Conservation (phyloP, 345 rosid genomes). For the Moringa oleifera region DNA sequence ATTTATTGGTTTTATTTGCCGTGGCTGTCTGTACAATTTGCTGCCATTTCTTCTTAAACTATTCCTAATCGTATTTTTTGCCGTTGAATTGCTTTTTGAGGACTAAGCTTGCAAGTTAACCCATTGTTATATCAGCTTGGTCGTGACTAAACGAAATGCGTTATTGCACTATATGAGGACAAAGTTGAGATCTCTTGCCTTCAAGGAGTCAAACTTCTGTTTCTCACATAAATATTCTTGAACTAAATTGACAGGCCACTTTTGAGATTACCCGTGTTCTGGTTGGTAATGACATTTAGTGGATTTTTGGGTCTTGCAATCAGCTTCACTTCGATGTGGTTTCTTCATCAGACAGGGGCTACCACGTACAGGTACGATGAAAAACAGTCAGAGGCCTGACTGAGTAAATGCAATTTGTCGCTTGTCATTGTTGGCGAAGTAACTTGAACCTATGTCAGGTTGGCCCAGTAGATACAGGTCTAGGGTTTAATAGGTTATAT, state of each 20-base stretch:
- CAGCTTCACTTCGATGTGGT: conserved; percentile 99
- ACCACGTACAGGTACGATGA: conserved; percentile 92
- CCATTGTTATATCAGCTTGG: not conserved
- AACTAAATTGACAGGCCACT: conserved; percentile 58
- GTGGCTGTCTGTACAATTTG: no score
- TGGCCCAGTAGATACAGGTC: not conserved
- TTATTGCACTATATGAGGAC: not conserved
- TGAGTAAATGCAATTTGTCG: not conserved
- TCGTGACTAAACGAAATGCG: not conserved
- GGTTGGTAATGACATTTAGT: conserved; percentile 86
- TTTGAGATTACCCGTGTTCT: conserved; percentile 69
- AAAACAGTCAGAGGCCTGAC: conserved; percentile 8
- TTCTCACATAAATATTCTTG: not conserved
- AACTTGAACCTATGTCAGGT: not conserved
- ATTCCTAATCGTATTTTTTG: no score
- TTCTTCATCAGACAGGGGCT: conserved; percentile 98
- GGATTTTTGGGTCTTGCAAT: conserved; percentile 94
- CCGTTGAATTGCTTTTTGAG: no score
- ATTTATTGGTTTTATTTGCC: no score
- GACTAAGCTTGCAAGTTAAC: not conserved
- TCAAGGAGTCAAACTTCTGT: not conserved
- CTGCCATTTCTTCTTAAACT: no score
- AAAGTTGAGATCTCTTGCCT: not conserved
- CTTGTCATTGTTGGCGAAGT: no score
- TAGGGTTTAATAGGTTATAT: no score